phyloP scores from a whole-genome alignment of 257 asterid species.

The Solanum rostratum region DNA sequence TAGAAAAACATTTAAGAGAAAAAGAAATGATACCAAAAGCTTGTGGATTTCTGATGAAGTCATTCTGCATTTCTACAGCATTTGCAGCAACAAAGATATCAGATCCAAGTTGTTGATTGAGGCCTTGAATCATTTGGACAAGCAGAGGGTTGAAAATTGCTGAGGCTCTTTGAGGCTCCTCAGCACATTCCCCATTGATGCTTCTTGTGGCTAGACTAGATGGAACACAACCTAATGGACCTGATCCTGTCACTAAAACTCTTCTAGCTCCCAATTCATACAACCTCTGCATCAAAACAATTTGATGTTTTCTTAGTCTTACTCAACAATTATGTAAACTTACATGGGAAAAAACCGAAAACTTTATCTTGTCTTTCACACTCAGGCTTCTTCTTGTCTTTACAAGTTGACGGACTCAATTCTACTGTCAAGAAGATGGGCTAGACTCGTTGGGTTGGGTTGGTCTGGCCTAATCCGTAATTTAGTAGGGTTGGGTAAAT shows the following conservation, averaged over 20 bases:
- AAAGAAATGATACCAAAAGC: slow-evolving; percentile 31
- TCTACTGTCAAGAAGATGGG: not conserved
- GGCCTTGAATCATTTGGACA: slow-evolving; percentile 26
- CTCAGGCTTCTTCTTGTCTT: not conserved
- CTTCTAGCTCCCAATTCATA: slow-evolving; percentile 57
- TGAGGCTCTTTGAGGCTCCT: slow-evolving; percentile 56
- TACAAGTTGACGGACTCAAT: not conserved
- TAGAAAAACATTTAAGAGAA: not conserved
- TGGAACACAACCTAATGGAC: slow-evolving; percentile 92
- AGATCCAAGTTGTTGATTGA: slow-evolving; percentile 42
- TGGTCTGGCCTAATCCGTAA: too few species aligned
- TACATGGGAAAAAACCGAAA: not conserved
- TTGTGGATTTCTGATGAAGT: slow-evolving; percentile 62
- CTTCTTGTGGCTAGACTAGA: slow-evolving; percentile 61
- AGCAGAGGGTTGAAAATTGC: slow-evolving; percentile 66
- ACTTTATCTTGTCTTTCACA: too few species aligned
- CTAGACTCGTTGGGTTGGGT: too few species aligned
- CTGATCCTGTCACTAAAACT: slow-evolving; percentile 80
- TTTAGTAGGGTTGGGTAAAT: too few species aligned
- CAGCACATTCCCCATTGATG: slow-evolving; percentile 53
- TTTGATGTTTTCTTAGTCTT: not conserved
- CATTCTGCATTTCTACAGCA: slow-evolving; percentile 38
- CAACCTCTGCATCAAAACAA: slow-evolving; percentile 45
- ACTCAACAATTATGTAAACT: not conserved
- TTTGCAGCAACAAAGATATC: slow-evolving; percentile 60